Conservation (phyloP, 2,329 filamentous ascomycete genomes). For the Xylaria sp. region DNA sequence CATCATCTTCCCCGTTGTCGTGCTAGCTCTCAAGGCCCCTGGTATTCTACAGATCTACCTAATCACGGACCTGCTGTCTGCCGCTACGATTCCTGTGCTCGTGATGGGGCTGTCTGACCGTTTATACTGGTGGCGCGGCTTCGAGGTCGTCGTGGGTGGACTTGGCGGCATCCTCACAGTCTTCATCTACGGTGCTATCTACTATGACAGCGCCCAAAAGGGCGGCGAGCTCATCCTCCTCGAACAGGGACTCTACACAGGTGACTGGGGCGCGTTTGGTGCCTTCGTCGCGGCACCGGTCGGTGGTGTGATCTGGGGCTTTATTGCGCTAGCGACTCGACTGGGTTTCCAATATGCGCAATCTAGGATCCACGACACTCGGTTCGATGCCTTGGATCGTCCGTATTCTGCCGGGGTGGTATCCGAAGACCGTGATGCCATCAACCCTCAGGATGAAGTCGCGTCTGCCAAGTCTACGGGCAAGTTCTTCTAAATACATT, state of each 20-base stretch:
- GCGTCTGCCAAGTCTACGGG: slow-evolving; percentile 54
- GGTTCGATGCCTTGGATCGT: slow-evolving; percentile 74
- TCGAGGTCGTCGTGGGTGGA: slow-evolving; percentile 81
- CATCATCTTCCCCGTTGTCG: slow-evolving; percentile 77
- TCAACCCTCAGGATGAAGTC: slow-evolving; percentile 48
- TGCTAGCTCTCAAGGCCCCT: slow-evolving; percentile 78
- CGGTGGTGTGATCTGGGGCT: slow-evolving; percentile 77
- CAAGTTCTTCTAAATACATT: slow-evolving; percentile 62
- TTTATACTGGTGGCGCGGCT: slow-evolving; percentile 79
- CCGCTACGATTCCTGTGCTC: slow-evolving; percentile 78
- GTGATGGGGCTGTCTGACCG: slow-evolving; percentile 74
- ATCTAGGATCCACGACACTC: slow-evolving; percentile 66
- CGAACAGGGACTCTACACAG: slow-evolving; percentile 76
- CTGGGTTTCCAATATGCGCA: slow-evolving; percentile 66
- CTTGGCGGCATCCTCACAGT: slow-evolving; percentile 81
- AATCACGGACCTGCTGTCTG: slow-evolving; percentile 82
- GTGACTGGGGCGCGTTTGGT: slow-evolving; percentile 85
- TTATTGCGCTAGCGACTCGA: slow-evolving; percentile 69
- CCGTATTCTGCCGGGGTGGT: slow-evolving; percentile 48
- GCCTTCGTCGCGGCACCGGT: slow-evolving; percentile 83
- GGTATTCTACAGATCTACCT: slow-evolving; percentile 84
- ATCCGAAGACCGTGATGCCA: slow-evolving; percentile 40
- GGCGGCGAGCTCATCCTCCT: slow-evolving; percentile 77
- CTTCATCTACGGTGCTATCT: slow-evolving; percentile 82
- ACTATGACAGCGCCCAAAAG: slow-evolving; percentile 72